A percentile compares a stretch with the other conserved stretches of the same genome.
Conservation (phyloP, 2,329 filamentous ascomycete genomes). For the Metarhizium guizhouense region DNA sequence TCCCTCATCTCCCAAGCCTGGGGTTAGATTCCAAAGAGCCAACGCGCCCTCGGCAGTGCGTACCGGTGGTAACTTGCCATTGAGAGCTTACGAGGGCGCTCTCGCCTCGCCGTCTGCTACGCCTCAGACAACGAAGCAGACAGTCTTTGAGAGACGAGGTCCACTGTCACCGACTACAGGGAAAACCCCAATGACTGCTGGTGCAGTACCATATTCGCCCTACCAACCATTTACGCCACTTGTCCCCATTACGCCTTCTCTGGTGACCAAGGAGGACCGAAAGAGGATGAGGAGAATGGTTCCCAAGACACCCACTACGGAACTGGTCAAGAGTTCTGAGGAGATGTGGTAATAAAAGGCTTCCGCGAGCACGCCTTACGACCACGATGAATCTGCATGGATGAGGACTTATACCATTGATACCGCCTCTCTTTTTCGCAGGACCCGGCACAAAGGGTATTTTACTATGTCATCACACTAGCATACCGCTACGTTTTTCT, state of each 20-base stretch:
- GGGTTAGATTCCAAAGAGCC: conserved; percentile 37
- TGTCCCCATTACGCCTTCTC: conserved; percentile 65
- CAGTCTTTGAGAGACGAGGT: conserved; percentile 49
- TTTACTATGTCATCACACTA: background rate
- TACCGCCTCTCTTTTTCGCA: background rate
- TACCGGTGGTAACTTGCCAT: conserved; percentile 46
- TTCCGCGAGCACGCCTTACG: background rate
- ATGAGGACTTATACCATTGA: background rate
- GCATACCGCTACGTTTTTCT: background rate
- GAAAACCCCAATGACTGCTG: conserved; percentile 53
- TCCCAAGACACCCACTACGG: conserved; percentile 52
- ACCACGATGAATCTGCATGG: background rate
- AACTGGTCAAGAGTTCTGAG: conserved; percentile 52
- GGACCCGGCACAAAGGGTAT: background rate
- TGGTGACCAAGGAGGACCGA: conserved; percentile 62
- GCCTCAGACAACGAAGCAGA: conserved; percentile 49
- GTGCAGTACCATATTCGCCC: conserved; percentile 61
- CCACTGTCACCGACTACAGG: conserved; percentile 48
- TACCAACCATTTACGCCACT: conserved; percentile 73
- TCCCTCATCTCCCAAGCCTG: conserved; percentile 42
- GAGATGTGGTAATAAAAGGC: conserved; percentile 51
- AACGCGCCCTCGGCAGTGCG: conserved; percentile 47
- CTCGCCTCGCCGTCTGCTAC: conserved; percentile 40
- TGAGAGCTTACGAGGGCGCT: conserved; percentile 53
- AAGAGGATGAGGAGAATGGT: conserved; percentile 58